phyloP scores from a whole-genome alignment of 768 basidiomycete species.

The Cyclocybe cylindracea region DNA sequence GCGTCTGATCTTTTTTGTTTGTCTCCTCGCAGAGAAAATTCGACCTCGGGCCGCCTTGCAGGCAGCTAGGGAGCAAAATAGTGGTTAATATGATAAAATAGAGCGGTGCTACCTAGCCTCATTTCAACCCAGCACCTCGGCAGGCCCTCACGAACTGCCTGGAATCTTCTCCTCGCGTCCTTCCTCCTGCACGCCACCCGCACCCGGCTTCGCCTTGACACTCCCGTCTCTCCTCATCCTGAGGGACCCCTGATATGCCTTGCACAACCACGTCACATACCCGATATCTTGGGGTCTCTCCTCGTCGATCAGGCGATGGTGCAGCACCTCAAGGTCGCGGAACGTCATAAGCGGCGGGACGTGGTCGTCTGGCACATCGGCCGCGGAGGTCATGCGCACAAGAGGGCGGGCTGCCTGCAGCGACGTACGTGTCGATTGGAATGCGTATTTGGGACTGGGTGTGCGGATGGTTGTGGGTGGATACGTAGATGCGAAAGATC shows the following conservation, averaged over 20 bases:
- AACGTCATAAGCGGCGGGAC: conserved; percentile 84
- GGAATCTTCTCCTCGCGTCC: too few relatives aligned
- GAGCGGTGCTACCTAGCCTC: too few relatives aligned
- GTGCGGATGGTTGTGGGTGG: conserved; percentile 54
- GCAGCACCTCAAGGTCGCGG: conserved; percentile 74
- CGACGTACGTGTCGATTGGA: conserved; percentile 60
- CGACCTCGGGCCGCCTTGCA: too few relatives aligned
- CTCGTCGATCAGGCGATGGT: conserved; percentile 63
- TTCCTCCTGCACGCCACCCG: too few relatives aligned
- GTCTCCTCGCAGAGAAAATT: too few relatives aligned
- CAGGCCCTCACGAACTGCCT: too few relatives aligned
- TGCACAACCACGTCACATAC: conserved; percentile 73
- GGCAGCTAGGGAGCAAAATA: too few relatives aligned
- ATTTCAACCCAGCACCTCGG: too few relatives aligned
- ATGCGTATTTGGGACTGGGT: conserved; percentile 41
- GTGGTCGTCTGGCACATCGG: conserved; percentile 68
- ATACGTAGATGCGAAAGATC: conserved; percentile 63
- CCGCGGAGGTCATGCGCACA: conserved; percentile 64
- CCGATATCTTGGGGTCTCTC: conserved; percentile 49
- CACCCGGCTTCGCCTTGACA: conserved; percentile 25
- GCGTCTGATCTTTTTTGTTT: too few relatives aligned
- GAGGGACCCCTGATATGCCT: conserved; percentile 72
- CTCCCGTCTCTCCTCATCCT: conserved; percentile 57
- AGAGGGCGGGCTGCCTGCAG: conserved; percentile 62
- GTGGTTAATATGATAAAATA: too few relatives aligned